These are phyloP conservation scores for Coemansia brasiliensis DNA, from an alignment of 192 early-diverging fungal species.

Conservation along the genomic window DNA sequence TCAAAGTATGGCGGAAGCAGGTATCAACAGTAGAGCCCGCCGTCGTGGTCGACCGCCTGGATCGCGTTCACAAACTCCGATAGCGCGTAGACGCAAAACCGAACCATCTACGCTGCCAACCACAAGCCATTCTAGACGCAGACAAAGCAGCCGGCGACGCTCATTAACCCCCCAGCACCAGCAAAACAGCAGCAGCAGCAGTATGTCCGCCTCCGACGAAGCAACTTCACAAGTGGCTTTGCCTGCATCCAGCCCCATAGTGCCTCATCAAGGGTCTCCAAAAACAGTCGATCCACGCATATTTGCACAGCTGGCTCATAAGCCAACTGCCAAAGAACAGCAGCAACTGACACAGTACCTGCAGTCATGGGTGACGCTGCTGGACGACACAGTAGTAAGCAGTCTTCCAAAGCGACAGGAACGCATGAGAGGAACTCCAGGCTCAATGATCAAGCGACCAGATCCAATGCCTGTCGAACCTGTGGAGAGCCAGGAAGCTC, in stretches of 20 bases:
- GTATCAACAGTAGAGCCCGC: constrained; percentile 27
- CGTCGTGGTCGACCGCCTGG: constrained; percentile 51
- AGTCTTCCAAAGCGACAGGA: constrained; percentile 12
- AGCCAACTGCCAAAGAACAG: background rate
- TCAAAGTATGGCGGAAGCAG: constrained; percentile 5
- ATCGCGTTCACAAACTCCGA: constrained; percentile 3
- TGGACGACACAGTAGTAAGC: constrained; percentile 29
- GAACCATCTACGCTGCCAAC: background rate
- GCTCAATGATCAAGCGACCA: constrained; percentile 19
- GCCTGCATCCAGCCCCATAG: too few species aligned
- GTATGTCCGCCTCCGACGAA: too few species aligned
- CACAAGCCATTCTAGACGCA: too few species aligned
- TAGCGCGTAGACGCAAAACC: background rate
- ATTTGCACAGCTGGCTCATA: constrained; percentile 6
- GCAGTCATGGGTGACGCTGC: constrained; percentile 29
- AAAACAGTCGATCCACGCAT: constrained; percentile 8
- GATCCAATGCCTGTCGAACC: background rate
- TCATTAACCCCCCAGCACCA: too few species aligned
- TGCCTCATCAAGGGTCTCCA: too few species aligned
- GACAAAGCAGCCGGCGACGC: too few species aligned
- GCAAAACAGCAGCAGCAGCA: background rate
- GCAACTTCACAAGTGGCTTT: too few species aligned
- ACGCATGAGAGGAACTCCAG: constrained; percentile 9
- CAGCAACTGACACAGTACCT: constrained; percentile 23
- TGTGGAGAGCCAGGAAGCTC: background rate